Evolutionary conservation across 2,329 filamentous ascomycete genomes (phyloP), one percentile per base, ranked within the genome.

Genomic region (Chaetomium sp.): DNA sequence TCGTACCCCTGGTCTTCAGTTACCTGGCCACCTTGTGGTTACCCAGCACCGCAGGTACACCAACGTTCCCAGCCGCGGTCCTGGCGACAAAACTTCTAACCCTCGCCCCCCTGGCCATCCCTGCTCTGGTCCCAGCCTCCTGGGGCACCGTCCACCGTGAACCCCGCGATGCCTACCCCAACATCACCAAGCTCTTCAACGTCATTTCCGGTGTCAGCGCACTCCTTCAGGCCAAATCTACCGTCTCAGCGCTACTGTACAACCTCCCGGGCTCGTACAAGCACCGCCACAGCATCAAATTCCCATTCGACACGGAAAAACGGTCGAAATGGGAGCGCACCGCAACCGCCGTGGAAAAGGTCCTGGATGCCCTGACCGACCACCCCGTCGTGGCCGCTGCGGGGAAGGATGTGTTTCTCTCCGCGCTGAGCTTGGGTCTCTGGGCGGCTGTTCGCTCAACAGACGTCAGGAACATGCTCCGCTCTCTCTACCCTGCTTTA

Each of bases 381-480:
- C 80, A 86, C 64, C 82, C 82, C 0, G 78, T 76, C 27, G 76
- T 86, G 35, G 76, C 77, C 19, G 77, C 75, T 14, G 78, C 79
- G 0, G 79, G 77, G 5, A 78, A 77, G 68, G 84, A 87, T 66
- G 81, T 82, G 1, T 65, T 86, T 11, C 70, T 84, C 38, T 80
- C 77, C 27, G 71, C 73, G 1, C 56, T 80, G 11, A 79, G 76
- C 54, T 66, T 84, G n/a, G 75, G 80, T 1, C 55, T 78, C 1
- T 85, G 82, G 81, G 76, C 78, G n/a, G 79, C 79, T 42, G 72
- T 78, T 1, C 72, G 80, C 36, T 74, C 76, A 27, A 69, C 79
- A 3, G 75, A 81, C 60, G 72, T 76, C 0, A 68, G 70, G n/a
- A 71, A 76, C 8, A 78, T 85, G 60, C 64, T 84, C 10, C 63